Percentiles rank a stretch among this genome's conserved stretches.
Evolutionary conservation across 2,329 filamentous ascomycete species (phyloP).

Genomic region (Cytospora paraplurivora): DNA sequence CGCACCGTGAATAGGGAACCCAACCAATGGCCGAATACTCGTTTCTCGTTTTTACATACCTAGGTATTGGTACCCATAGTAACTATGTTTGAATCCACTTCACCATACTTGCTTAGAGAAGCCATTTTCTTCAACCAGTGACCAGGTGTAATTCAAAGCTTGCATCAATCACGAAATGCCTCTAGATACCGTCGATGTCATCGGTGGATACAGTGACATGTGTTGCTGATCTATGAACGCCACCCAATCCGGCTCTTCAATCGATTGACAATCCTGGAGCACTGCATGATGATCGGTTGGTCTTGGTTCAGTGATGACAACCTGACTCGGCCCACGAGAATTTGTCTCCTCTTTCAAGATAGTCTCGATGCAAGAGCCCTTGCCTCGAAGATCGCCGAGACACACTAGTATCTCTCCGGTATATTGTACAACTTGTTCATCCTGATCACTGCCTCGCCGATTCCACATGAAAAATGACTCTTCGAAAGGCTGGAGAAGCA

Average conservation of each 20-base stretch:
- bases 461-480: constrained; percentile 58
- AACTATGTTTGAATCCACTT: not conserved
- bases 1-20: no score
- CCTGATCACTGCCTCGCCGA: constrained; percentile 62
- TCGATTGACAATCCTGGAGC: constrained; percentile 41
- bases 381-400: constrained; percentile 53
- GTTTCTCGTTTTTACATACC: no score
- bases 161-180: constrained; percentile 36
- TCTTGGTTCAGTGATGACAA: constrained; percentile 46
- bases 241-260: constrained; percentile 46
- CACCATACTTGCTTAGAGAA: not conserved
- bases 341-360: constrained; percentile 48
- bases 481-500: constrained; percentile 51
- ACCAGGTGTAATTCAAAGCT: no score
- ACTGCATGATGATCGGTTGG: constrained; percentile 52
- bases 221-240: constrained; percentile 54
- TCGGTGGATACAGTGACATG: constrained; percentile 51
- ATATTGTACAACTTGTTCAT: constrained; percentile 63
- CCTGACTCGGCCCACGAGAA: constrained; percentile 43
- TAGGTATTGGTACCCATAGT: not conserved
- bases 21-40: no score
- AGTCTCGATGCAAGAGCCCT: constrained; percentile 53
- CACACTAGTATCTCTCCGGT: constrained; percentile 57
- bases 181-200: constrained; percentile 47
- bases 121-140: not conserved